Percentiles rank a stretch among this genome's conserved stretches.
phyloP scores from a whole-genome alignment of 371 early-diverging fungal species.

The Zopfochytrium polystomum region DNA sequence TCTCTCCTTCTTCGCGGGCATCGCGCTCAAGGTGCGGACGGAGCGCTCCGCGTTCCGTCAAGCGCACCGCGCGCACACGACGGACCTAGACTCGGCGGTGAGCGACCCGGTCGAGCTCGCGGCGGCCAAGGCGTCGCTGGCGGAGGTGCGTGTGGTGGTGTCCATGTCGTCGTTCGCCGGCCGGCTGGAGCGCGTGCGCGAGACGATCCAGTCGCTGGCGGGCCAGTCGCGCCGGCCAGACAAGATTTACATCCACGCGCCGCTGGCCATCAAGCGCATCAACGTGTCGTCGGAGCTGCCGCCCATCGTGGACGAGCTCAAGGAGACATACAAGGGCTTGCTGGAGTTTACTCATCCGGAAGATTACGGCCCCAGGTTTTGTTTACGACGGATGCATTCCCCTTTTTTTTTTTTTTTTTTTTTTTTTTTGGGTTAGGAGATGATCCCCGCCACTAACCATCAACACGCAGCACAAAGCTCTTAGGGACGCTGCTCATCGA shows the following conservation, averaged over 20 bases:
- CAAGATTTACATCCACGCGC: conserved; percentile 8
- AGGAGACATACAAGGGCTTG: conserved; percentile 10
- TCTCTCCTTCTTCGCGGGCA: no score
- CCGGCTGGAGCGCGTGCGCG: conserved; percentile 5
- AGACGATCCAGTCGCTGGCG: conserved; percentile 4
- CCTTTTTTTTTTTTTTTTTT: not conserved
- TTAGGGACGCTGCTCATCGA: no score
- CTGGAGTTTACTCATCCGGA: conserved; percentile 9
- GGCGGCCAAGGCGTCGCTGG: no score
- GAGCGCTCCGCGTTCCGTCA: no score
- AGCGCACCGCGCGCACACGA: no score
- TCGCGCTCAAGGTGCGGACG: no score
- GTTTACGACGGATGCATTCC: not conserved
- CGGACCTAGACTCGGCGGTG: no score
- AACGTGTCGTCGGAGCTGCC: not conserved
- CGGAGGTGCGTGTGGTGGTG: conserved; percentile 10
- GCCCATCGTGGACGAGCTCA: conserved; percentile 10
- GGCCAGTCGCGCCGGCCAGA: conserved; percentile 8
- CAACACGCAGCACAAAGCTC: no score
- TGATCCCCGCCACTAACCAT: no score
- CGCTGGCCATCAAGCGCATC: conserved; percentile 16
- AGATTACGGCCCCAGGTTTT: conserved; percentile 12
- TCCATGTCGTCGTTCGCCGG: conserved; percentile 14
- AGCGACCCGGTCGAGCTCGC: no score
- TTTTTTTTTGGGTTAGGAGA: no score